Percentiles rank a stretch among this genome's conserved stretches.
phyloP scores from a whole-genome alignment of 1,284 basidiomycete genomes.

The Sporisorium exsertum region DNA sequence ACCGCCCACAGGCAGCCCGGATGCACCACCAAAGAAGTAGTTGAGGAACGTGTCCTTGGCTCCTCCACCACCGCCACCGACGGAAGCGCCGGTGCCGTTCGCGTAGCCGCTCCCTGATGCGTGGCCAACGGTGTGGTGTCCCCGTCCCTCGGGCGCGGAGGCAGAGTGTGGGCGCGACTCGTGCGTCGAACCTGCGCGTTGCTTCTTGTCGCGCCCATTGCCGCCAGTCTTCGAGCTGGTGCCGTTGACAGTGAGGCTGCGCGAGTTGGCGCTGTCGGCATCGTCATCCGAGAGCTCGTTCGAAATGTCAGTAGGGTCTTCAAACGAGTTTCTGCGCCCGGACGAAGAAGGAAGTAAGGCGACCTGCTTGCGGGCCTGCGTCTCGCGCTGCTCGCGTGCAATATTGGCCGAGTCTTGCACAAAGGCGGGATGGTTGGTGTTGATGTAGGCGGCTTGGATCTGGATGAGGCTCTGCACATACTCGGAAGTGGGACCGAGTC shows the following conservation, averaged over 20 bases:
- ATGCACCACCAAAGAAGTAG: conserved; percentile 68
- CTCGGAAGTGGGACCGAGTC: conserved; percentile 93
- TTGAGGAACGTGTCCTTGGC: conserved; percentile 66
- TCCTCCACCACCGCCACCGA: conserved; percentile 33
- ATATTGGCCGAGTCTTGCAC: conserved; percentile 72
- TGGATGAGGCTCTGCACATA: conserved; percentile 95
- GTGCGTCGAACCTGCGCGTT: conserved; percentile 30
- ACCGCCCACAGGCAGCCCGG: conserved; percentile 58
- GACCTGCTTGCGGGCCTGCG: conserved; percentile 54
- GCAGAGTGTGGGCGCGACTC: conserved; percentile 48
- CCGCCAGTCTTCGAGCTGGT: conserved; percentile 40
- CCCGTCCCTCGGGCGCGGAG: conserved; percentile 27
- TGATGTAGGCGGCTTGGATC: conserved; percentile 99
- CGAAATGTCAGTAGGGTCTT: conserved; percentile 48
- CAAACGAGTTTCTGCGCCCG: conserved; percentile 65
- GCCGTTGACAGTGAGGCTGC: conserved; percentile 37
- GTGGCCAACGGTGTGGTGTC: conserved; percentile 50
- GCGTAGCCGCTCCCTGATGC: conserved; percentile 22
- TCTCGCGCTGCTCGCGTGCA: conserved; percentile 63
- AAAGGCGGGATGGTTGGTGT: conserved; percentile 95
- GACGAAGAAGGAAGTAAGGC: conserved; percentile 66
- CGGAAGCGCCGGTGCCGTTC: conserved; percentile 17
- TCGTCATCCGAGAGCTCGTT: conserved; percentile 56
- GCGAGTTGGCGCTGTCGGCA: conserved; percentile 39
- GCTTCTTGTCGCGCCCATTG: conserved; percentile 36